Conservation (phyloP, 139 green algal genomes). For the Chlorokybus atmophyticus region DNA sequence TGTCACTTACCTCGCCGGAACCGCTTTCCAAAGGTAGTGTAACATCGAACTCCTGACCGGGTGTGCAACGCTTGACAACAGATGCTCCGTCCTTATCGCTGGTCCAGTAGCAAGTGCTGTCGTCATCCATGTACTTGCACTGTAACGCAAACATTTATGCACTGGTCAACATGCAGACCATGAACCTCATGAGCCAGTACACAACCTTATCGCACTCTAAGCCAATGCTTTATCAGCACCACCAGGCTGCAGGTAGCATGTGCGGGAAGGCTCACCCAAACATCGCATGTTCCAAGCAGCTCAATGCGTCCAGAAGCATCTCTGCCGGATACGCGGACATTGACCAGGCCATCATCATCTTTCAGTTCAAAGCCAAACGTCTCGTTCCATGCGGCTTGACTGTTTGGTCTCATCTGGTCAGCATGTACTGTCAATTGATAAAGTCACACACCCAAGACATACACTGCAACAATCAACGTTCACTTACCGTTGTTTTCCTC, state of each 20-base stretch:
- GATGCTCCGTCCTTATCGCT: not conserved
- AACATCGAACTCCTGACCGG: not conserved
- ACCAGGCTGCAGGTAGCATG: too few species aligned
- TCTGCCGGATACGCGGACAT: not conserved
- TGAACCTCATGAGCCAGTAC: not conserved
- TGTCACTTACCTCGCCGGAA: too few species aligned
- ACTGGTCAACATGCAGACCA: not conserved
- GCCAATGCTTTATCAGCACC: too few species aligned
- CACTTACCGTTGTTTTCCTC: not conserved
- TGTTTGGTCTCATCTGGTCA: too few species aligned
- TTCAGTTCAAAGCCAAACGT: not conserved
- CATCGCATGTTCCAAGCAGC: too few species aligned
- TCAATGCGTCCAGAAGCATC: not conserved
- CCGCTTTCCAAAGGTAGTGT: not conserved
- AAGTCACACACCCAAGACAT: too few species aligned
- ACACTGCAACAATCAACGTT: too few species aligned
- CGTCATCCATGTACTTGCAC: conserved; percentile 1
- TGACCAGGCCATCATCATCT: not conserved
- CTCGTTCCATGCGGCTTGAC: not conserved
- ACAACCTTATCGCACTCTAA: too few species aligned
- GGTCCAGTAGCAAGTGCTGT: not conserved
- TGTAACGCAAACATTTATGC: not conserved
- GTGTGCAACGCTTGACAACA: not conserved
- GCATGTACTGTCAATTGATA: too few species aligned
- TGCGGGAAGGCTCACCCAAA: too few species aligned